phyloP scores from a whole-genome alignment of 495 filamentous ascomycete species.

The Aspergillus ellipticus region DNA sequence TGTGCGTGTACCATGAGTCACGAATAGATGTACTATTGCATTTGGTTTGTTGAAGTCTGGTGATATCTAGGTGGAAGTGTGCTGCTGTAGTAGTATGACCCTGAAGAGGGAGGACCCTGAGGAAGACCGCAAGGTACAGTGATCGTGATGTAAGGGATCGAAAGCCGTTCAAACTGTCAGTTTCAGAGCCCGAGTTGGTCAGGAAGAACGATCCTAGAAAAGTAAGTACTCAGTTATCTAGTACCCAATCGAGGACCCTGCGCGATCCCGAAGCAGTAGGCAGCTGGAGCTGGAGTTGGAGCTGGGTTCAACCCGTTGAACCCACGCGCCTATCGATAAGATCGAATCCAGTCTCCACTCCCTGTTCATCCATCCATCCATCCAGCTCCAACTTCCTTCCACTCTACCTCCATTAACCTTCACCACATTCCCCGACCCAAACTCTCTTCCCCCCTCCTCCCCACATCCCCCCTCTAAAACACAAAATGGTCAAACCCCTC shows the following conservation, averaged over 20 bases:
- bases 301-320: neutral
- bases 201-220: too few species aligned
- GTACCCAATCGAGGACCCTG: too few species aligned
- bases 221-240: too few species aligned
- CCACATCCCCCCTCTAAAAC: conserved; percentile 4
- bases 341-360: neutral
- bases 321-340: neutral
- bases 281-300: neutral
- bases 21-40: neutral
- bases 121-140: too few species aligned
- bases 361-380: too few species aligned
- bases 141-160: too few species aligned
- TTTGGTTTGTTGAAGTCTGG: neutral
- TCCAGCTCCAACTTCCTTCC: neutral
- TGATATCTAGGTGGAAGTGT: neutral
- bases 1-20: conserved; percentile 5
- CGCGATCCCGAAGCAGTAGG: neutral
- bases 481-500: conserved; percentile 70
- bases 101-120: too few species aligned
- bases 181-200: too few species aligned
- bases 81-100: neutral
- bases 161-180: too few species aligned
- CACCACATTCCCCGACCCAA: neutral
- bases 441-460: neutral
- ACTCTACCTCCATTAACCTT: neutral